phyloP scores from a whole-genome alignment of 2,329 filamentous ascomycete genomes.

The Trichoderma sp. region DNA sequence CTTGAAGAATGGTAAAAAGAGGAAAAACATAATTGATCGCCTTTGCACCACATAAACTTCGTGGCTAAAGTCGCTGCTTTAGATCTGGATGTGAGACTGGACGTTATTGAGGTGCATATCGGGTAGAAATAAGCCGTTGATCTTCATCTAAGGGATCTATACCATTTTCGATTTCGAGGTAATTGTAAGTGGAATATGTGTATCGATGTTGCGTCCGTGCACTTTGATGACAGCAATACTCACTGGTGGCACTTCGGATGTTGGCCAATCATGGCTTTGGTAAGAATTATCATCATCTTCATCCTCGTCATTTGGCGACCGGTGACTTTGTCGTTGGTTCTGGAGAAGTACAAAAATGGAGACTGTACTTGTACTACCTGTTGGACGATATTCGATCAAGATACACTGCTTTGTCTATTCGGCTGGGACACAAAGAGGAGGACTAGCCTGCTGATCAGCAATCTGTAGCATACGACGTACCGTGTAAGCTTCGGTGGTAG shows the following conservation, averaged over 20 bases:
- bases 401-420: not conserved
- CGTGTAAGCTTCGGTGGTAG: no score
- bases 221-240: not conserved
- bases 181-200: not conserved
- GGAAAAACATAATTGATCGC: not conserved
- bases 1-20: not conserved
- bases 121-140: not conserved
- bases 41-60: not conserved
- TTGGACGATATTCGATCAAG: not conserved
- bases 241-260: not conserved
- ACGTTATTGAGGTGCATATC: not conserved
- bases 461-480: no score
- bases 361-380: not conserved
- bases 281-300: not conserved
- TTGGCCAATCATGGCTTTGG: not conserved
- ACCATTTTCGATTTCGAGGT: accelerated
- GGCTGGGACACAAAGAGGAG: not conserved
- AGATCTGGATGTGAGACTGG: not conserved
- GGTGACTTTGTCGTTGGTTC: not conserved
- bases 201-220: not conserved
- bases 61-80: not conserved
- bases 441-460: not conserved
- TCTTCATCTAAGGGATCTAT: not conserved
- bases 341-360: not conserved
- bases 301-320: no score